Conservation (phyloP, 179 eudicot genomes). For the Heliamphora pulchella region DNA sequence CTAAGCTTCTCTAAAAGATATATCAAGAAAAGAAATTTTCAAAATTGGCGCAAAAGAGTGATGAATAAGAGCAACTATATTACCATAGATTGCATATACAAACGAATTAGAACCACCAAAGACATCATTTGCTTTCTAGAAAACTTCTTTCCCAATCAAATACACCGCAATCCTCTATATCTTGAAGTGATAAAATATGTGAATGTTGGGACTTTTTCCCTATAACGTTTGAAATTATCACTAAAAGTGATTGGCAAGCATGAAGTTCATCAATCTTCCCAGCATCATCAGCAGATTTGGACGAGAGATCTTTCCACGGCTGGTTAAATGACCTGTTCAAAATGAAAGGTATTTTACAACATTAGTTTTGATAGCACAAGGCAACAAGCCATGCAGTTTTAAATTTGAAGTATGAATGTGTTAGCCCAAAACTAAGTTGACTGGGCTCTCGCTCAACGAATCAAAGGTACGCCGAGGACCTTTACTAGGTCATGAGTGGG, state of each 20-base stretch:
- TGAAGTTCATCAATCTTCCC: slow-evolving; percentile 53
- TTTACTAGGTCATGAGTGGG: too few relatives aligned
- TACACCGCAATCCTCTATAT: slow-evolving; percentile 39
- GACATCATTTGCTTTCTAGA: slow-evolving; percentile 23
- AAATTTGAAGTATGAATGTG: not conserved
- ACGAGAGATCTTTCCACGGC: slow-evolving; percentile 46
- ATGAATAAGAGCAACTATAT: not conserved
- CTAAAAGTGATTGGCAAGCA: slow-evolving; percentile 58
- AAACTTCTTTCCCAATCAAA: slow-evolving; percentile 55
- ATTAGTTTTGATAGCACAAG: not conserved
- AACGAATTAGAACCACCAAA: not conserved
- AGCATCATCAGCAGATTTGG: slow-evolving; percentile 23
- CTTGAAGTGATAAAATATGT: slow-evolving; percentile 30
- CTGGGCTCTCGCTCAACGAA: too few relatives aligned
- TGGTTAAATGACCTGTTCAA: slow-evolving; percentile 62
- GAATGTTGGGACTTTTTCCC: slow-evolving; percentile 31
- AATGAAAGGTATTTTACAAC: not conserved
- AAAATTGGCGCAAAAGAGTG: not conserved
- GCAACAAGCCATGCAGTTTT: not conserved
- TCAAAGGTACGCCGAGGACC: too few relatives aligned
- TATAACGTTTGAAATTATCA: slow-evolving; percentile 36
- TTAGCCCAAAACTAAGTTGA: not conserved
- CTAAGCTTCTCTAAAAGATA: too few relatives aligned
- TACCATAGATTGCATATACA: not conserved
- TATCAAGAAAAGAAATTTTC: too few relatives aligned